These are phyloP conservation scores for Pestalotiopsis sp. DNA, from an alignment of 2,329 filamentous ascomycete species.

Conservation along the genomic window DNA sequence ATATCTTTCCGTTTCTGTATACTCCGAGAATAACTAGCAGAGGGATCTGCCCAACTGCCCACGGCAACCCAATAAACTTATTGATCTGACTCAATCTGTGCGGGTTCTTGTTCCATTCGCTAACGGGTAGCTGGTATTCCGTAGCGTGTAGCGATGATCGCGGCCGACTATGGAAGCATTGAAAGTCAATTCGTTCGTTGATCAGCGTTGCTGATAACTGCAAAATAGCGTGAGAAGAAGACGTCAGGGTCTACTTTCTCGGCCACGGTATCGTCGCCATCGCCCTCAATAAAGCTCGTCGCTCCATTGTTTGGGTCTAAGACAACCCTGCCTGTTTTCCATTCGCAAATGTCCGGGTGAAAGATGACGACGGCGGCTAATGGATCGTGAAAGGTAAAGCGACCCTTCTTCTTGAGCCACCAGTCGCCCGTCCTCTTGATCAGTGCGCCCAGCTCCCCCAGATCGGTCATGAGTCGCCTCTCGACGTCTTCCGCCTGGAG, in stretches of 20 bases:
- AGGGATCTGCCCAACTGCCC: not conserved
- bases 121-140: not conserved
- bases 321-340: conserved; percentile 6
- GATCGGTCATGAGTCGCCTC: not conserved
- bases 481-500: not conserved
- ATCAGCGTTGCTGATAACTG: conserved; percentile 3
- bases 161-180: not conserved
- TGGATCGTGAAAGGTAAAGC: conserved; percentile 16
- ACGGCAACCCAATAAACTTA: not conserved
- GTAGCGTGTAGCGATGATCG: not conserved
- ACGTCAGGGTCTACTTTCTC: conserved; percentile 8
- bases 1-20: not conserved
- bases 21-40: not conserved
- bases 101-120: not conserved
- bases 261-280: conserved; percentile 9
- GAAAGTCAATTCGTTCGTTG: not conserved
- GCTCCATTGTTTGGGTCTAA: not conserved
- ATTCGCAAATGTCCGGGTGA: conserved; percentile 13
- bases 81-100: not conserved
- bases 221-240: conserved; percentile 14
- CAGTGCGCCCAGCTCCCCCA: conserved; percentile 6
- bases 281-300: conserved; percentile 4
- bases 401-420: conserved; percentile 8
- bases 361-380: conserved; percentile 15
- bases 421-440: not conserved